Evolutionary conservation across 257 asterid species (phyloP).

Genomic region (Solanum pinnatisectum): DNA sequence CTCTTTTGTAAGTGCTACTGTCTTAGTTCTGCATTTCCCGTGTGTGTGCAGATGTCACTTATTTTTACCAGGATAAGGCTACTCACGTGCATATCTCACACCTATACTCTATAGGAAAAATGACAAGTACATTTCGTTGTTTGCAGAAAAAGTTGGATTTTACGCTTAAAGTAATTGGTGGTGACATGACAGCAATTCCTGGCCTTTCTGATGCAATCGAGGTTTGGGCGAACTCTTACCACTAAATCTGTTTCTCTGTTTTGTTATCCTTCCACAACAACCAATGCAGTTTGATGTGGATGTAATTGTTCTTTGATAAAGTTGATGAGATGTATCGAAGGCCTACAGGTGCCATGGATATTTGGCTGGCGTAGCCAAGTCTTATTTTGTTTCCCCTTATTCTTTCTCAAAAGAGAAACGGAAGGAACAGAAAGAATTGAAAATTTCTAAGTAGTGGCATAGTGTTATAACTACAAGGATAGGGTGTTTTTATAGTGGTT

Average conservation of each 20-base stretch:
- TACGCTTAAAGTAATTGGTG: conserved; percentile 84
- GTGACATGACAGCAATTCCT: conserved; percentile 78
- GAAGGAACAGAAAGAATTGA: background rate
- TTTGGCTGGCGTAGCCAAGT: background rate
- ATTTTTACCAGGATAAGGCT: background rate
- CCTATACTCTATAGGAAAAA: background rate
- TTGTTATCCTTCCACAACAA: background rate
- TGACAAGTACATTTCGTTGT: background rate
- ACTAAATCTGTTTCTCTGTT: background rate
- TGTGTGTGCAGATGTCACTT: background rate
- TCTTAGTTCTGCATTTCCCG: background rate
- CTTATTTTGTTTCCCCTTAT: background rate
- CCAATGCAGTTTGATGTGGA: background rate
- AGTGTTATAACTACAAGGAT: background rate
- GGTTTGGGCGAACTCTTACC: conserved; percentile 26
- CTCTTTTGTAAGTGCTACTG: background rate
- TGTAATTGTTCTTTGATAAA: background rate
- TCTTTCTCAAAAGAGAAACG: background rate
- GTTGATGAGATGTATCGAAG: background rate
- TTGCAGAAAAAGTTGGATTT: conserved; percentile 80
- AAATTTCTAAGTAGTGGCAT: background rate
- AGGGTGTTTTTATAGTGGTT: background rate
- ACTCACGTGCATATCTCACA: background rate
- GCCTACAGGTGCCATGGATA: background rate
- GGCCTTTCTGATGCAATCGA: conserved; percentile 84